Base-by-base conservation (phyloP, 306 rosid genomes). In the Hippophae tibetana region DNA sequence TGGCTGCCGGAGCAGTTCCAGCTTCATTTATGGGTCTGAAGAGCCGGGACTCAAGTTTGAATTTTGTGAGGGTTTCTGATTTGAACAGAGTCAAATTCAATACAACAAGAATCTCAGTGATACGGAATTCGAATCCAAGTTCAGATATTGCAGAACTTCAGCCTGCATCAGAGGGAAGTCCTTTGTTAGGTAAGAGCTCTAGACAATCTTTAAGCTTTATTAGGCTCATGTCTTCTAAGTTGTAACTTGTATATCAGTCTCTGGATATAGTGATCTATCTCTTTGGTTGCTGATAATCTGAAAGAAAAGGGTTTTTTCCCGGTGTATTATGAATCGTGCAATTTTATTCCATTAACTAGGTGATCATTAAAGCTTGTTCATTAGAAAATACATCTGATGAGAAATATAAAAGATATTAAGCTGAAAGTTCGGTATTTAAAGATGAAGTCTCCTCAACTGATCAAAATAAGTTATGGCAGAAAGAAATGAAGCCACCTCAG, bases 141-240 rank as follows among this genome's bases (percentile, higher is more conserved):
- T 75, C 85, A 5, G 99, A 93, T 68, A 77, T 77, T 60, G 95
- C 80, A 18, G 85, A 93, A 71, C 89, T 93, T 62, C 84, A 86
- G 80, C 83, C 86, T 1, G 94, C 99, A 23, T 84, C 94, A 38
- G 84, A 82, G 57, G 89, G 97, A 66, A 93, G 95, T 68, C 86
- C 92, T 57, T 83, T 93, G 67, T 58, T 88, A 67, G 97, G 99
- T 93, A 74, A 73, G 63, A 31, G 58, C 5, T 42, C 69, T 46
- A 13, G 8, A 18, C 10, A 9, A 41, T 23, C 60, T 45, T 51
- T 61, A 23, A 14, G 65, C 18, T 57, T 57, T 31, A 5, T 50
- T 60, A 14, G 27, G 14, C 47, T 13, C 45, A 25, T 13, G 3
- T 44, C 23, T 18, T 18, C 23, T 18, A 18, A 18, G 44, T 52